Conservation (phyloP, 2,329 filamentous ascomycete genomes). For the Tolypocladium cylindrosporum region DNA sequence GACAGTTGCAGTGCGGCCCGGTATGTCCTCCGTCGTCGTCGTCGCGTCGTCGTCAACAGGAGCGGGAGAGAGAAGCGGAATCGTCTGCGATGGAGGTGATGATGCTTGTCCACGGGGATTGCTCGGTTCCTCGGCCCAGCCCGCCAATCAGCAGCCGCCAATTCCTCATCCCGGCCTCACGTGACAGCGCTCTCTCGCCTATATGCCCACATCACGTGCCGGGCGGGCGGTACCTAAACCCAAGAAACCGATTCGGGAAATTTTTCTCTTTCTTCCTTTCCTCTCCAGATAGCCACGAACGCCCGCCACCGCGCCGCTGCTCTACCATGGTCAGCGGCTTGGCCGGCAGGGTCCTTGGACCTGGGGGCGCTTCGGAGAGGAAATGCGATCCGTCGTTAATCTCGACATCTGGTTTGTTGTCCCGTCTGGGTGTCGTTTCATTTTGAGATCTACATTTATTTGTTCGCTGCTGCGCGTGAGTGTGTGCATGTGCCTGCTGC, state of each 20-base stretch:
- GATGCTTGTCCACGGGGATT: constrained; percentile 13
- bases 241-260: not conserved
- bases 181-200: constrained; percentile 11
- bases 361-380: constrained; percentile 32
- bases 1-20: not conserved
- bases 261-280: constrained; percentile 21
- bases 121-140: constrained; percentile 34
- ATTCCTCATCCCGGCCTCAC: constrained; percentile 26
- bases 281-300: constrained; percentile 42
- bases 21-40: not conserved
- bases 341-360: constrained; percentile 24
- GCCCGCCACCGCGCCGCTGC: constrained; percentile 24
- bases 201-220: constrained; percentile 11
- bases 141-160: constrained; percentile 26
- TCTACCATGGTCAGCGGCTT: constrained; percentile 17
- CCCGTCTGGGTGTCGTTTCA: constrained; percentile 46
- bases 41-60: constrained; percentile 7
- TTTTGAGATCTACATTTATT: constrained; percentile 46
- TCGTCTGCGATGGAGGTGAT: constrained; percentile 11
- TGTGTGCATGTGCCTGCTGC: not conserved
- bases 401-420: constrained; percentile 34
- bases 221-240: not conserved
- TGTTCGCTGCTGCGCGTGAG: not conserved
- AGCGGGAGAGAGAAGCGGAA: not conserved
- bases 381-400: constrained; percentile 48